Base-by-base conservation (phyloP, 225 moss, liverwort and hornwort species). In the Pseudisothecium myosuroides region DNA sequence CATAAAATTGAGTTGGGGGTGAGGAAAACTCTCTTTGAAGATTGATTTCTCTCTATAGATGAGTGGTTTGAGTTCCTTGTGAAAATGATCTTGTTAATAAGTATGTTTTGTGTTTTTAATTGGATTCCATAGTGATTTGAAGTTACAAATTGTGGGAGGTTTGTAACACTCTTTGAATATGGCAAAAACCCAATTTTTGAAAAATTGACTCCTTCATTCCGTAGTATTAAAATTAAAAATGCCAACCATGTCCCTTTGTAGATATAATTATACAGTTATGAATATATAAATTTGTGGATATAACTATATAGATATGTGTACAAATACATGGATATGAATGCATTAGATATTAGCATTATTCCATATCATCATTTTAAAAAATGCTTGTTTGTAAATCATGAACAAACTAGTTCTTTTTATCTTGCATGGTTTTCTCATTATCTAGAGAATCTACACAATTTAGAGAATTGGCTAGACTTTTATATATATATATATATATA, bases 271-370 rank as follows among this genome's bases (percentile, higher is more conserved):
- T 5, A 26, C 2, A 0, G 27, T 9, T 72, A 43, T 9, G 2
- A 39, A 41, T 71, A 24, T 3, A 71, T 13, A 41, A 68, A n/a
- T 68, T 4, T 41, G 8, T 69, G 1, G 4, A 71, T 71, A 71
- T 5, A 3, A 1, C 4, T 41, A 6, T 26, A 27, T 27, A 24
- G 27, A 71, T 14, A 14, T 5, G 5, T 4, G 1, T 41, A 26
- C 3, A 0, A 1, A 41, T 26, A 69, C 0, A 43, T 1, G 1
- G 0, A 72, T 72, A 16, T 1, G 3, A 72, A 27, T 72, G 4
- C 5, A 43, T 72, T 1, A 14, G 0, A 72, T 72, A 16, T 9
- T 14, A 41, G 1, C 16, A 27, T 43, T 28, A 27, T 72, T 5
- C 5, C 0, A 43, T 71, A 27, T 71, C 26, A 72, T 43, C 43